These are phyloP conservation scores for Nannochloris sp. DNA, from an alignment of 139 green algal genomes.

Conservation along the genomic window DNA sequence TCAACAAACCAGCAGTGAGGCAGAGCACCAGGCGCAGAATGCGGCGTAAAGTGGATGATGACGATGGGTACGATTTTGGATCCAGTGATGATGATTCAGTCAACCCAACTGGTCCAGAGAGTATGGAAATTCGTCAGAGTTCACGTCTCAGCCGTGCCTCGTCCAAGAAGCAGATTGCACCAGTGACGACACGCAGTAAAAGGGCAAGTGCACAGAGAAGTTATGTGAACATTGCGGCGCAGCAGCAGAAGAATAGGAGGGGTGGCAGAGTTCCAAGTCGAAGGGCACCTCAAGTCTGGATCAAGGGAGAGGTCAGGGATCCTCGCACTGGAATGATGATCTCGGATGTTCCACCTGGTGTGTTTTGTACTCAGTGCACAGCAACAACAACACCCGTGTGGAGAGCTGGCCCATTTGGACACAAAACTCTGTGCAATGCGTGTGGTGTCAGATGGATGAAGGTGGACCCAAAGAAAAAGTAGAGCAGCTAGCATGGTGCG, in stretches of 20 bases:
- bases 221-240: not conserved
- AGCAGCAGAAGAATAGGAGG: not conserved
- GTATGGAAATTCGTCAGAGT: too few relatives aligned
- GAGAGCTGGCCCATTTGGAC: slow-evolving; percentile 59
- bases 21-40: slow-evolving; percentile 5
- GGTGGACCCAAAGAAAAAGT: slow-evolving; percentile 2
- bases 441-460: slow-evolving; percentile 61
- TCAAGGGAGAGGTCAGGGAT: slow-evolving; percentile 14
- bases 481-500: not conserved
- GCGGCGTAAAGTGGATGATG: not conserved
- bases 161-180: not conserved
- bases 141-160: too few relatives aligned
- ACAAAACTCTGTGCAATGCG: slow-evolving; percentile 73
- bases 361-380: slow-evolving; percentile 25
- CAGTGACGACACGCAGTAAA: not conserved
- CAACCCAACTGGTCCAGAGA: too few relatives aligned
- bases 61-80: not conserved
- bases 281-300: slow-evolving; percentile 15
- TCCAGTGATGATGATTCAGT: not conserved
- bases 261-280: not conserved
- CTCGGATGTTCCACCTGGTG: slow-evolving; percentile 11
- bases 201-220: slow-evolving; percentile 1
- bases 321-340: slow-evolving; percentile 15
- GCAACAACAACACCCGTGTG: slow-evolving; percentile 49
- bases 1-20: not conserved